Evolutionary conservation across 148 eudicot species (phyloP).

Genomic region (Suaeda aralocaspica): DNA sequence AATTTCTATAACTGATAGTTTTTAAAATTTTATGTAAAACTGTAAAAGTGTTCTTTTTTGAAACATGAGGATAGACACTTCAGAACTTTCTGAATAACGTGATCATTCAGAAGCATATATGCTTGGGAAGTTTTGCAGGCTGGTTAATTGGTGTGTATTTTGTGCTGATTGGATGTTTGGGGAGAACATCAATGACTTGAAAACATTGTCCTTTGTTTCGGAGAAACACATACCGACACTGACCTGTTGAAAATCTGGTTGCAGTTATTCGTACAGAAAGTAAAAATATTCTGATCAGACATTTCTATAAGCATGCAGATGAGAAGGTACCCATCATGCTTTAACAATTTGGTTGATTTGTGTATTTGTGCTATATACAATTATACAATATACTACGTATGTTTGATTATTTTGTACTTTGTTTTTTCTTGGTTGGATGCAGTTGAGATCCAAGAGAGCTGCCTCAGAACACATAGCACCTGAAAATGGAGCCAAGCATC

Average conservation of each 20-base stretch:
- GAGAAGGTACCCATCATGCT: constrained; percentile 53
- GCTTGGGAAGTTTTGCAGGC: not conserved
- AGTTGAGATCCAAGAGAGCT: constrained; percentile 65
- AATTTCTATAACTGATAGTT: not conserved
- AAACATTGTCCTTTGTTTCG: not conserved
- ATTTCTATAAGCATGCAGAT: constrained; percentile 70
- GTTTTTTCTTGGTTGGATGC: constrained; percentile 10
- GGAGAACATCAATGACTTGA: not conserved
- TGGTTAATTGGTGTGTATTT: not conserved
- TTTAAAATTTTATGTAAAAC: not conserved
- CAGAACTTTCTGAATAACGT: not conserved
- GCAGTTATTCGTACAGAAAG: constrained; percentile 71
- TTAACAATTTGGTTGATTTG: not conserved
- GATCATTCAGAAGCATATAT: not conserved
- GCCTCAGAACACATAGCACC: constrained; percentile 54
- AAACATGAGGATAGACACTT: not conserved
- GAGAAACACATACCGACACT: constrained; percentile 6
- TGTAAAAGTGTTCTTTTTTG: not conserved
- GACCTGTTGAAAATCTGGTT: constrained; percentile 8
- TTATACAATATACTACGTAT: not conserved
- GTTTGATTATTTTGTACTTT: not conserved
- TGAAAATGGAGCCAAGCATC: constrained; percentile 54
- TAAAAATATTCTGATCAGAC: constrained; percentile 68
- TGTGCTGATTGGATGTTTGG: not conserved
- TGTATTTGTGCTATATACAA: too few species aligned